Percentiles rank a stretch among this genome's conserved stretches.
Evolutionary conservation across 192 early-diverging fungal genomes (phyloP).

Genomic region (Podila epigama): DNA sequence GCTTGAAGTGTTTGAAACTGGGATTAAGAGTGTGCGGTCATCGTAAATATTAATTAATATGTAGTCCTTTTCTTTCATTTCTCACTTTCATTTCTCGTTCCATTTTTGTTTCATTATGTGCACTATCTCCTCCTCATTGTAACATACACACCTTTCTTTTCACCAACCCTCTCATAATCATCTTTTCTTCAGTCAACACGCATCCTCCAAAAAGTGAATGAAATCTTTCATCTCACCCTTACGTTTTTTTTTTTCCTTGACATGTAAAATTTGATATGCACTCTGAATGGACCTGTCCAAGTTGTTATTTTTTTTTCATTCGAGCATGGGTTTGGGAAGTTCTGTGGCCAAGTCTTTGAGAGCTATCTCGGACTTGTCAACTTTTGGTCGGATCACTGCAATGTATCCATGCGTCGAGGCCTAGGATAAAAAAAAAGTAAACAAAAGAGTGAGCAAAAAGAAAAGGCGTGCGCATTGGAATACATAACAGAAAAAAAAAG

Average conservation of each 20-base stretch:
- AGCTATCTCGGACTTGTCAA: constrained; percentile 29
- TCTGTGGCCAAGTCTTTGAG: constrained; percentile 13
- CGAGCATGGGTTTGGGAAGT: neutral
- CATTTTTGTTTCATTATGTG: too few species aligned
- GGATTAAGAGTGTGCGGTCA: constrained; percentile 34
- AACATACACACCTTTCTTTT: too few species aligned
- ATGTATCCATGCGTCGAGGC: constrained; percentile 47
- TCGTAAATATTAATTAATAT: neutral
- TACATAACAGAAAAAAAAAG: neutral
- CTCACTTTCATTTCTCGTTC: constrained; percentile 4
- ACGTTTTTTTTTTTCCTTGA: neutral
- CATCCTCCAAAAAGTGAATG: too few species aligned
- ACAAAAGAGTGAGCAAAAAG: neutral
- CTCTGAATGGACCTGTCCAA: too few species aligned
- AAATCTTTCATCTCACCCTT: too few species aligned
- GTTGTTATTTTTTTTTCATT: neutral
- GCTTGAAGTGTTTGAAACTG: constrained; percentile 55
- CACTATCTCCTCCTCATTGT: too few species aligned
- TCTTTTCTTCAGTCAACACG: too few species aligned
- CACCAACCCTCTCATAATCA: too few species aligned
- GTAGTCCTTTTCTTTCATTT: neutral
- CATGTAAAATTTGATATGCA: too few species aligned
- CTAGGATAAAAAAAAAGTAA: constrained; percentile 5
- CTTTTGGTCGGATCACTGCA: constrained; percentile 36
- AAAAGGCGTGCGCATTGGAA: neutral